Conservation (phyloP, 371 early-diverging fungal species). For the Apophysomyces ossiformis region DNA sequence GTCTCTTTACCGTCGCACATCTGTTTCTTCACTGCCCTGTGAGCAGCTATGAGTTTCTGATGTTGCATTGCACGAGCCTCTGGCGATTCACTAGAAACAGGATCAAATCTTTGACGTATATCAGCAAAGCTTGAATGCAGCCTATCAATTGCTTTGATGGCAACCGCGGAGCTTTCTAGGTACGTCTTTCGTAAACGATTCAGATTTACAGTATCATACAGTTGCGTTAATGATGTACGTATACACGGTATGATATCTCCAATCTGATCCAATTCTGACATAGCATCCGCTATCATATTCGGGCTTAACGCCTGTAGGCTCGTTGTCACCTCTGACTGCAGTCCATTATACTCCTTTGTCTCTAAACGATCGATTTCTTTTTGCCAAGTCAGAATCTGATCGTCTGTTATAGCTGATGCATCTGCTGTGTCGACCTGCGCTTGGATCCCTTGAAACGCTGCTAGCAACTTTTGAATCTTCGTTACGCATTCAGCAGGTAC, state of each 20-base stretch:
- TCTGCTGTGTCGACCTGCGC: constrained; percentile 26
- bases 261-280: constrained; percentile 32
- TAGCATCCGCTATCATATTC: constrained; percentile 15
- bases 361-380: constrained; percentile 40
- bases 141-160: constrained; percentile 11
- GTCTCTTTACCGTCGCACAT: constrained; percentile 41
- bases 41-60: constrained; percentile 23
- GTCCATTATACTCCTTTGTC: constrained; percentile 31
- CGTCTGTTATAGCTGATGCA: constrained; percentile 27
- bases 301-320: constrained; percentile 19
- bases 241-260: constrained; percentile 37
- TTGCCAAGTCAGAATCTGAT: constrained; percentile 44
- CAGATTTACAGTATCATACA: constrained; percentile 48
- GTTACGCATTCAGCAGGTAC: constrained; percentile 37
- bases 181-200: constrained; percentile 49
- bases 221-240: constrained; percentile 29
- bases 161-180: constrained; percentile 34
- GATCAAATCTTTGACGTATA: constrained; percentile 10
- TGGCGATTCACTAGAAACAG: constrained; percentile 11
- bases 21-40: constrained; percentile 34
- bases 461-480: constrained; percentile 27
- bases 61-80: constrained; percentile 20
- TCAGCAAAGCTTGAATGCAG: constrained; percentile 12
- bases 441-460: constrained; percentile 21
- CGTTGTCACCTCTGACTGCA: constrained; percentile 22